These are phyloP conservation scores for Marchantia polymorpha DNA, from an alignment of 225 moss, liverwort and hornwort genomes.

Conservation along the genomic window DNA sequence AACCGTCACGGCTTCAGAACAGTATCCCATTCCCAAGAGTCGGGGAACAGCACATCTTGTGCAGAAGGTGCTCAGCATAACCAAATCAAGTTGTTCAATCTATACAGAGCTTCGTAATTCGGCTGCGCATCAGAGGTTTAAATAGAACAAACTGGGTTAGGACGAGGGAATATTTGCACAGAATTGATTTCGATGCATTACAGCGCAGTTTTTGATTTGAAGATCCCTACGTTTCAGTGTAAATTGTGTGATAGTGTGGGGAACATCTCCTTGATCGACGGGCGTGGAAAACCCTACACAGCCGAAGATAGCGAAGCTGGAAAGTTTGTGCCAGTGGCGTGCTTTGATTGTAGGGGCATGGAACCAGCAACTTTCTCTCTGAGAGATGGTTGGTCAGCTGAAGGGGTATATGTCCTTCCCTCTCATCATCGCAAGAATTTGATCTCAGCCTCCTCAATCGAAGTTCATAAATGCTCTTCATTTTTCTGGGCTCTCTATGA, in stretches of 20 bases:
- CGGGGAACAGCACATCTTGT: constrained; percentile 91
- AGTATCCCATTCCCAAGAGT: constrained; percentile 87
- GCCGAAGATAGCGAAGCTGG: constrained; percentile 78
- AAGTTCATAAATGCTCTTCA: not conserved
- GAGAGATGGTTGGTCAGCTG: constrained; percentile 91
- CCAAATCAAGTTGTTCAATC: not conserved
- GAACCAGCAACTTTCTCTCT: constrained; percentile 77
- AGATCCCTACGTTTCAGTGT: constrained; percentile 50
- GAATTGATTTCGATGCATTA: not conserved
- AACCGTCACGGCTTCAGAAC: constrained; percentile 75
- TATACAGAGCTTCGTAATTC: not conserved
- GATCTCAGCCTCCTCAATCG: not conserved
- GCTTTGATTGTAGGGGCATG: constrained; percentile 92
- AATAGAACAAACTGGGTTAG: not conserved
- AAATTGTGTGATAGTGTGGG: constrained; percentile 86
- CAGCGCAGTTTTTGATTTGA: not conserved
- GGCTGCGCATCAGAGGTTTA: not conserved
- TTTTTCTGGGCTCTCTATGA: not conserved
- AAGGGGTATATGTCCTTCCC: constrained; percentile 62
- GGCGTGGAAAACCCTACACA: constrained; percentile 77
- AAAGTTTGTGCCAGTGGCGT: constrained; percentile 66
- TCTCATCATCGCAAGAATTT: not conserved
- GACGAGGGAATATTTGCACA: not conserved
- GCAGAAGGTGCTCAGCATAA: constrained; percentile 62
- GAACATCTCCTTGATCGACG: constrained; percentile 63